phyloP scores from a whole-genome alignment of 768 basidiomycete genomes.

The Macrolepiota fuliginosa region DNA sequence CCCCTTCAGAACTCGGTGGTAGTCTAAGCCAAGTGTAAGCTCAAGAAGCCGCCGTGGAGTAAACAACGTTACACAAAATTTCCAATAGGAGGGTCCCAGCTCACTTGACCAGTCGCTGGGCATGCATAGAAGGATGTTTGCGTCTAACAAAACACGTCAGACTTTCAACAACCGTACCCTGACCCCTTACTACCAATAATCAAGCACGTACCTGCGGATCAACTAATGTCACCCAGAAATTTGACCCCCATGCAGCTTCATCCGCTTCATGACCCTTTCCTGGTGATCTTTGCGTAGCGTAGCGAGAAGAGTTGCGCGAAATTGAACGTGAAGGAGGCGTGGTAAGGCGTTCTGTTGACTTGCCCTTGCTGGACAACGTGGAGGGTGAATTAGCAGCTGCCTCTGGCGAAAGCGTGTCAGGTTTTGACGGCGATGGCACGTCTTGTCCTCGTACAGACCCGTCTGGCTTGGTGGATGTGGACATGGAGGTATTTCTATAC shows the following conservation, averaged over 20 bases:
- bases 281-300: slow-evolving; percentile 25
- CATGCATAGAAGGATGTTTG: slow-evolving; percentile 85
- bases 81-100: slow-evolving; percentile 90
- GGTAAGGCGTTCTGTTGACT: slow-evolving; percentile 12
- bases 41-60: slow-evolving; percentile 14
- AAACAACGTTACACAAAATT: slow-evolving; percentile 71
- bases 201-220: slow-evolving; percentile 75
- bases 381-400: slow-evolving; percentile 19
- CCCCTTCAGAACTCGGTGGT: slow-evolving; percentile 80
- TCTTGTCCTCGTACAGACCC: slow-evolving; percentile 7
- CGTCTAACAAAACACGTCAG: slow-evolving; percentile 30
- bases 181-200: slow-evolving; percentile 5
- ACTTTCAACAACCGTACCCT: slow-evolving; percentile 1
- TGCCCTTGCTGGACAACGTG: slow-evolving; percentile 20
- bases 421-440: slow-evolving; percentile 13
- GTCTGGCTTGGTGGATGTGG: slow-evolving; percentile 3
- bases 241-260: slow-evolving; percentile 74
- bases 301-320: slow-evolving; percentile 19
- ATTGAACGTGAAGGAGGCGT: background rate
- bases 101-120: slow-evolving; percentile 87
- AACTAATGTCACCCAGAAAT: slow-evolving; percentile 93
- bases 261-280: slow-evolving; percentile 32
- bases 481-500: slow-evolving; percentile 3
- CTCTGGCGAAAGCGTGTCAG: slow-evolving; percentile 13
- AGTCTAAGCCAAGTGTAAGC: slow-evolving; percentile 44